A percentile compares a stretch with the other conserved stretches of the same genome.
Evolutionary conservation across 75 land plant species (phyloP).

Genomic region (Selaginella tamariscina): DNA sequence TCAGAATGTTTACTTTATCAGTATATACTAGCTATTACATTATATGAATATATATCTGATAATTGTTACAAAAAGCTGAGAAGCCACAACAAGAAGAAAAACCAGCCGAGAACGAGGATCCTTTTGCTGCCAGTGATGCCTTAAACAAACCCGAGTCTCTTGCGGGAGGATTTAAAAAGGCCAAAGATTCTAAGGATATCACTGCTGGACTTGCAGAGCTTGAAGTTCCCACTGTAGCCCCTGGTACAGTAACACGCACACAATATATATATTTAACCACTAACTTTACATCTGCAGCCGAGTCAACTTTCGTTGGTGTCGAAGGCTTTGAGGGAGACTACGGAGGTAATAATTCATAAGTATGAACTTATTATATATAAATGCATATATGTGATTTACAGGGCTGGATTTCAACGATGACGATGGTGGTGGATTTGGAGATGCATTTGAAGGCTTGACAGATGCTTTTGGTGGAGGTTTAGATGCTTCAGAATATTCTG

Average conservation of each 20-base stretch:
- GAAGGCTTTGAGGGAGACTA: conserved; percentile 95
- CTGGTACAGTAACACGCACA: conserved; percentile 30
- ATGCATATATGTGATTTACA: no score
- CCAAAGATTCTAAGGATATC: conserved; percentile 44
- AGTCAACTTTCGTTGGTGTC: conserved; percentile 46
- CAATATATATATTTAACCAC: neutral
- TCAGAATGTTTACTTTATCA: conserved; percentile 10
- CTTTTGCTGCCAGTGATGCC: conserved; percentile 81
- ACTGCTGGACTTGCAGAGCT: conserved; percentile 67
- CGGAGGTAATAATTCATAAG: no score
- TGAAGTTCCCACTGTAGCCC: conserved; percentile 61
- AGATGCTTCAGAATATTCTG: conserved; percentile 84
- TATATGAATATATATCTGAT: no score
- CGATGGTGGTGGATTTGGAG: conserved; percentile 53
- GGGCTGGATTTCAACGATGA: conserved; percentile 49
- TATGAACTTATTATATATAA: no score
- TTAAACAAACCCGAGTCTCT: conserved; percentile 50
- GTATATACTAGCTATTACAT: no score
- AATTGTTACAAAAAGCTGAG: conserved; percentile 20
- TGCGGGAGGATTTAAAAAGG: conserved; percentile 75
- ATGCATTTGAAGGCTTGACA: conserved; percentile 68
- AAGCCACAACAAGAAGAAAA: conserved; percentile 18
- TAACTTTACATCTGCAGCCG: conserved; percentile 11
- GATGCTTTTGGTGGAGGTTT: conserved; percentile 90
- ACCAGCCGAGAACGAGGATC: conserved; percentile 45